phyloP scores from a whole-genome alignment of 371 early-diverging fungal genomes.

The Amoeboaphelidium protococcarum region DNA sequence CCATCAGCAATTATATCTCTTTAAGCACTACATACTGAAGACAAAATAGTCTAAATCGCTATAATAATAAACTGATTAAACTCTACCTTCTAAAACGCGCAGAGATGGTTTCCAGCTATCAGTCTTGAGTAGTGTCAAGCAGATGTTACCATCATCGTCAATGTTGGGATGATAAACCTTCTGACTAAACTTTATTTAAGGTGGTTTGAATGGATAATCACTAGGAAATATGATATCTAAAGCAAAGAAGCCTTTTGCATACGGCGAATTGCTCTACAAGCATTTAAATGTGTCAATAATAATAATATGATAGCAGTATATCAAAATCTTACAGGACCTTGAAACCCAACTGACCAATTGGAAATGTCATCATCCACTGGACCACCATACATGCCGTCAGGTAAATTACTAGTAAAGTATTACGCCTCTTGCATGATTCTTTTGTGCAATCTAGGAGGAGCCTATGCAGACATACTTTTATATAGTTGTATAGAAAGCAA shows the following conservation, averaged over 20 bases:
- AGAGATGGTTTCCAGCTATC: slow-evolving; percentile 46
- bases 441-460: slow-evolving; percentile 5
- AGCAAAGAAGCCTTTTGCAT: slow-evolving; percentile 55
- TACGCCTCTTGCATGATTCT: slow-evolving; percentile 29
- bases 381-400: slow-evolving; percentile 28
- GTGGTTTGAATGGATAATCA: slow-evolving; percentile 84
- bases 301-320: neutral
- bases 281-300: too few relatives aligned
- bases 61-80: neutral
- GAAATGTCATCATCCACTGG: slow-evolving; percentile 40
- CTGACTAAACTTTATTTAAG: slow-evolving; percentile 62
- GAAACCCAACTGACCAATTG: slow-evolving; percentile 42
- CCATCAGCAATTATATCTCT: slow-evolving; percentile 35
- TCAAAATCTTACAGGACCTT: slow-evolving; percentile 12
- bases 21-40: slow-evolving; percentile 22
- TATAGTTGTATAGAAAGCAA: too few relatives aligned
- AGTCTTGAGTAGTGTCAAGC: too few relatives aligned
- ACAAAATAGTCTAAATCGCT: neutral
- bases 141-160: slow-evolving; percentile 49
- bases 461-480: too few relatives aligned
- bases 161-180: slow-evolving; percentile 84
- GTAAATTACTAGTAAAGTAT: slow-evolving; percentile 36
- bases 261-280: too few relatives aligned
- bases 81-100: neutral
- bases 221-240: slow-evolving; percentile 47